Base-by-base conservation (phyloP, 495 filamentous ascomycete species). In the Amphirosellinia nigrospora region DNA sequence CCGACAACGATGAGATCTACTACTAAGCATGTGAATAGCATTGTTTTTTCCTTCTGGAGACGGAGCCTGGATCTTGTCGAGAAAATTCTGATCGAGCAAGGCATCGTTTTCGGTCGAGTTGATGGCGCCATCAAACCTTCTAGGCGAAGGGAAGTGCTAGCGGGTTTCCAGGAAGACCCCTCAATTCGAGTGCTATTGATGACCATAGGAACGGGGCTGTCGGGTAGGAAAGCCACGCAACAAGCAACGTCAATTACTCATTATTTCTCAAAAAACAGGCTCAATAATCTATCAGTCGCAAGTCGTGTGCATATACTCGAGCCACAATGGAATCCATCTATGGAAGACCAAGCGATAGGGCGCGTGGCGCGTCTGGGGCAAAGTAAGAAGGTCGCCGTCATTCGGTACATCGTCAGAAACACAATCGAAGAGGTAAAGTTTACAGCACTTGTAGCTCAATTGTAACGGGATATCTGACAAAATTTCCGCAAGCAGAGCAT, bases 41-140 rank as follows among this genome's bases (percentile, higher is more conserved):
- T 85, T 59, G 76, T 85, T 4, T 85, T 85, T 62, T 83, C 83
- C n/a, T 83, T 71, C 55, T 85, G 83, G 83, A 83, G 72, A n/a
- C 77, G 73, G 13, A 81, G 74, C 38, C 71, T 84, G 9, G 77
- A 83, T 64, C 68, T 83, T 28, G 74, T 83, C 5, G 72, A 69
- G 13, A 50, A 58, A 58, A 41, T 66, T 8, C 43, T 72, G 30
- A 32, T 32, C 64, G 58, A 64, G 60, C 16, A 65, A 34, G 11
- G 53, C 23, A 81, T 82, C 15, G 9, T 9, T 11, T 82, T 73
- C 53, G 50, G 66, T 46, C 75, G 76, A 13, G 73, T 83, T 19
- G 81, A 83, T 71, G 79, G 82, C 65, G 34, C 53, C 0, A 63
- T 73, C 10, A 68, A 69, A n/a, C 46, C 70, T 11, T 41, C 72